phyloP scores from a whole-genome alignment of 495 filamentous ascomycete genomes.

The Lophiostoma macrostomum region DNA sequence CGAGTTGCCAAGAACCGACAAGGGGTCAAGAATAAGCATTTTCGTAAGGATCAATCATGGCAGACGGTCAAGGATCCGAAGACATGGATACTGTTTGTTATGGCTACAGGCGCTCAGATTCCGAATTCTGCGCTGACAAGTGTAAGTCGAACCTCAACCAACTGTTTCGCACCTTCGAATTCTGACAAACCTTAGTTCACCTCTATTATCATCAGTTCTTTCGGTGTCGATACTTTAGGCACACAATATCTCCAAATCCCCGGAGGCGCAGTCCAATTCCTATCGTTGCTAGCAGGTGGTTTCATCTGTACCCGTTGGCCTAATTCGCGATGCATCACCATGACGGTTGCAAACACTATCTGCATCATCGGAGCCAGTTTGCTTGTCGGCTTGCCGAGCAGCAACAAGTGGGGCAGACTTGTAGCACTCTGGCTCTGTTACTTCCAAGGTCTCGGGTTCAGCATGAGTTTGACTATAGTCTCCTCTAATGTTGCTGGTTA shows the following conservation, averaged over 20 bases:
- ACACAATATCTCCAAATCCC: slow-evolving; percentile 54
- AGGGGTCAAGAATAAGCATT: slow-evolving; percentile 49
- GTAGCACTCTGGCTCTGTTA: slow-evolving; percentile 48
- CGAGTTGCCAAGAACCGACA: slow-evolving; percentile 46
- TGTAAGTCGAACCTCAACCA: no score
- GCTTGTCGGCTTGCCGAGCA: slow-evolving; percentile 42
- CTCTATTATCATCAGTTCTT: slow-evolving; percentile 32
- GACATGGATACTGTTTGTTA: slow-evolving; percentile 47
- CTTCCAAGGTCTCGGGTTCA: slow-evolving; percentile 45
- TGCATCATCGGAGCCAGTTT: slow-evolving; percentile 42
- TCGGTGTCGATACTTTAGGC: slow-evolving; percentile 55
- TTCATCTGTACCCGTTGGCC: slow-evolving; percentile 44
- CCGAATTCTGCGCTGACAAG: slow-evolving; percentile 36
- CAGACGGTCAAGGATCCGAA: slow-evolving; percentile 49
- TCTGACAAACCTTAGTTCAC: slow-evolving; percentile 8
- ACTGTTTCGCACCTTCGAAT: no score
- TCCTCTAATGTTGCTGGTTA: slow-evolving; percentile 52
- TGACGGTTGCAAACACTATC: slow-evolving; percentile 43
- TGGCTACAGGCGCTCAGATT: slow-evolving; percentile 35
- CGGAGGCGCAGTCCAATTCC: slow-evolving; percentile 42
- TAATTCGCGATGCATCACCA: slow-evolving; percentile 41
- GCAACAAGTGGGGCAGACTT: slow-evolving; percentile 53
- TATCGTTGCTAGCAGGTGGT: slow-evolving; percentile 40
- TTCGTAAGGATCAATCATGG: slow-evolving; percentile 50
- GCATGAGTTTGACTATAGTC: slow-evolving; percentile 42